phyloP scores from a whole-genome alignment of 208 protist species.

The Entamoeba histolytica region DNA sequence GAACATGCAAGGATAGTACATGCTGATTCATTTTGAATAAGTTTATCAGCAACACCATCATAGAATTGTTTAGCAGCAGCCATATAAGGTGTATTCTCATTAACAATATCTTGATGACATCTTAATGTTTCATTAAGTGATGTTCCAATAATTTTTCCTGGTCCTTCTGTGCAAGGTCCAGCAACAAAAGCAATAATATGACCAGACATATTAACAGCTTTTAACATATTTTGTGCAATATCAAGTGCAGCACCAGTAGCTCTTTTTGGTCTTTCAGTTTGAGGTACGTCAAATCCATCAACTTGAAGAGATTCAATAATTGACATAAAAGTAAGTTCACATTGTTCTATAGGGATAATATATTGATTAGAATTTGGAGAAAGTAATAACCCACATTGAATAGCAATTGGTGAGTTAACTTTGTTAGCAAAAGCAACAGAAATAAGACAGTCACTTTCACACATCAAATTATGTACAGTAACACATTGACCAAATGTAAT shows the following conservation, averaged over 20 bases:
- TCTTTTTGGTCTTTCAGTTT: background rate
- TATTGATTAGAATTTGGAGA: background rate
- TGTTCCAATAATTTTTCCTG: slow-evolving; percentile 6
- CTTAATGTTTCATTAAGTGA: background rate
- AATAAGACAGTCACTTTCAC: background rate
- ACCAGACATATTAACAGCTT: background rate
- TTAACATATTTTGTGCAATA: background rate
- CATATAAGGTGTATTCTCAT: background rate
- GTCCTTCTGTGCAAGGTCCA: slow-evolving; percentile 13
- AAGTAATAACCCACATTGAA: background rate
- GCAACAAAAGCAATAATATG: slow-evolving; percentile 5
- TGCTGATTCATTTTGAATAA: background rate
- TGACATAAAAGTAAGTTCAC: background rate
- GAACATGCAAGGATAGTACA: slow-evolving; percentile 9
- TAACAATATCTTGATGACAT: slow-evolving; percentile 1
- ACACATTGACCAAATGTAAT: slow-evolving; percentile 2
- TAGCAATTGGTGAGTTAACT: background rate
- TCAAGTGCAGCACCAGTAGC: background rate
- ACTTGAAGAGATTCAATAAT: background rate
- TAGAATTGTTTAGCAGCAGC: slow-evolving; percentile 3
- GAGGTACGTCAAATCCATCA: background rate
- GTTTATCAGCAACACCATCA: background rate
- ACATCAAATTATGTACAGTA: slow-evolving; percentile 1
- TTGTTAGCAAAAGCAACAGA: background rate
- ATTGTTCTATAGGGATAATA: background rate